phyloP scores from a whole-genome alignment of 176 grass and related monocot genomes.

The Cenchrus fungigraminus region DNA sequence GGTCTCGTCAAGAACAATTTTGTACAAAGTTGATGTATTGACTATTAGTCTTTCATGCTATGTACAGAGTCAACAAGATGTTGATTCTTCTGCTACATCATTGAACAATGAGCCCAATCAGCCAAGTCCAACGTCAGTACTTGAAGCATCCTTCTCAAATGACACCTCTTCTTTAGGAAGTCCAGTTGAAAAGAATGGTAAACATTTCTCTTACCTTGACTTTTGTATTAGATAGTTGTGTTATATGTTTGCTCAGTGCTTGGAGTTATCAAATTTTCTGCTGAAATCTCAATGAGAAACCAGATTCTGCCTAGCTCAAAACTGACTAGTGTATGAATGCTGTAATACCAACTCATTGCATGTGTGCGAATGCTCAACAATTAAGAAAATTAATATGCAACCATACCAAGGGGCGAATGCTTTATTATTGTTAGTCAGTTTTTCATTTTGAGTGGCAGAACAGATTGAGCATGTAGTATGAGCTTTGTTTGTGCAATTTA shows the following conservation, averaged over 20 bases:
- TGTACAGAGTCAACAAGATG: constrained; percentile 50
- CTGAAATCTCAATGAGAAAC: constrained; percentile 1
- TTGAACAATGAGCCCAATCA: constrained; percentile 50
- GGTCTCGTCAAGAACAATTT: constrained; percentile 2
- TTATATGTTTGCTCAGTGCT: background rate
- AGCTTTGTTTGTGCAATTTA: background rate
- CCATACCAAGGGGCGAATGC: background rate
- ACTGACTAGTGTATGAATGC: background rate
- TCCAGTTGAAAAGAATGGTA: constrained; percentile 58
- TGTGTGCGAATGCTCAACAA: background rate
- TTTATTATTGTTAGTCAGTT: background rate
- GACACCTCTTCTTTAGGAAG: constrained; percentile 66
- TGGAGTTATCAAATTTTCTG: background rate
- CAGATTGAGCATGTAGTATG: background rate
- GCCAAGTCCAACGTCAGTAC: constrained; percentile 67
- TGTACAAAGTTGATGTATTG: background rate
- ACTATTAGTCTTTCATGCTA: background rate
- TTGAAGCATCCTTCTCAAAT: constrained; percentile 69
- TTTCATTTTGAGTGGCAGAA: background rate
- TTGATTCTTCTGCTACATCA: constrained; percentile 30
- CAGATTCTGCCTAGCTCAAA: background rate
- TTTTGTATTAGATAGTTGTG: background rate
- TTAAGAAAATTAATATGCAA: background rate
- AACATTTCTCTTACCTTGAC: background rate
- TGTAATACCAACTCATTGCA: background rate